Conservation (phyloP, 2,329 filamentous ascomycete genomes). For the Anthostomella pinea region DNA sequence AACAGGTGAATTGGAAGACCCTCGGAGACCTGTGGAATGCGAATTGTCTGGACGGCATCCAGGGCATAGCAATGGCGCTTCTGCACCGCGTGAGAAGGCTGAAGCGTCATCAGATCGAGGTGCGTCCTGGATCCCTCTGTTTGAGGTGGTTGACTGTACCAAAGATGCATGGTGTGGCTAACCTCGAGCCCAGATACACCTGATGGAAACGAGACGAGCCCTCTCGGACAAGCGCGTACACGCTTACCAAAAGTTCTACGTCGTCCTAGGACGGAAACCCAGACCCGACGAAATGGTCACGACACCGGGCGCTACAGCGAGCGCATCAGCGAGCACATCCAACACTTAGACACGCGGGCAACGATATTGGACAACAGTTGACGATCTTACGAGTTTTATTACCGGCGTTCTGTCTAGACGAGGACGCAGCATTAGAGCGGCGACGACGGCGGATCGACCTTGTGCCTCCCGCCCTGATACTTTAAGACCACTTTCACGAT, state of each 20-base stretch:
- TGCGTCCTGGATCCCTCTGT: conserved; percentile 22
- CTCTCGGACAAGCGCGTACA: conserved; percentile 46
- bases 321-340: not conserved
- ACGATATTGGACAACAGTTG: too few relatives aligned
- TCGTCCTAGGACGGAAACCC: conserved; percentile 52
- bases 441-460: too few relatives aligned
- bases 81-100: conserved; percentile 40
- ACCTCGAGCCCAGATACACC: conserved; percentile 40
- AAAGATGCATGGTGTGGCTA: too few relatives aligned
- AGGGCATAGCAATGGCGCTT: conserved; percentile 42
- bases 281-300: conserved; percentile 30
- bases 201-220: conserved; percentile 48
- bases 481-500: too few relatives aligned
- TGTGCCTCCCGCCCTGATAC: too few relatives aligned
- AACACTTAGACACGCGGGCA: too few relatives aligned
- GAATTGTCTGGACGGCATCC: conserved; percentile 42
- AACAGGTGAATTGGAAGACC: conserved; percentile 40
- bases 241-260: conserved; percentile 47
- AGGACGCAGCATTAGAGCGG: too few relatives aligned
- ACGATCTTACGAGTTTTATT: too few relatives aligned
- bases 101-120: conserved; percentile 48
- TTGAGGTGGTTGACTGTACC: too few relatives aligned
- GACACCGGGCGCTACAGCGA: not conserved
- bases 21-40: conserved; percentile 45
- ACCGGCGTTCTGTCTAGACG: too few relatives aligned